Evolutionary conservation across 305 asterid genomes (phyloP), one percentile per base, ranked within the genome.

Genomic region (Solanum aculeatissimum): DNA sequence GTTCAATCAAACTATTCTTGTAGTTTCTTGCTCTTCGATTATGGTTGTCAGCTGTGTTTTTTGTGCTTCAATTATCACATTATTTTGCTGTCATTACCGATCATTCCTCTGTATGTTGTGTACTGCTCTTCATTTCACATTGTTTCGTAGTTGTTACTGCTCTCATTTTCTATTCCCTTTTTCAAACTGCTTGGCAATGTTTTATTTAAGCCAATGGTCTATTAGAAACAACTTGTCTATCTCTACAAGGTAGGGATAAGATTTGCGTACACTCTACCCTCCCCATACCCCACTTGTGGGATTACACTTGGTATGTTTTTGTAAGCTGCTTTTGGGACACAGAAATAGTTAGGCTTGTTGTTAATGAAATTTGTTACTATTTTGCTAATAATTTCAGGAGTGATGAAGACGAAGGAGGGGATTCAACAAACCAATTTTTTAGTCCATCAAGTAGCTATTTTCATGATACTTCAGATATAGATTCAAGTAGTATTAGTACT

Each of bases 371-470:
- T 72, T 85, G 45, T 27, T 70, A 78, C 82, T 63, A 51, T 35
- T 70, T 13, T 83, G 32, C 42, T 62, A 81, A 79, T 83, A 81
- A 85, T 86, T 87, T 86, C 68, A 97, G 99, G 96, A 91, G 92
- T 38, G 93, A 92, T 79, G 97, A 94, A 86, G 97, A 93, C 74
- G 98, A 92, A 45, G 96, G 91, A 25, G 97, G 94, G 84, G 93
- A 91, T 86, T 89, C 90, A 25, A 81, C 87, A 35, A 92, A 88
- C 85, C 90, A 90, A 89, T 85, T 89, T 85, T 91, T 89, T 88
- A 83, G 91, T 78, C 80, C 92, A 63, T 87, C 95, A 58, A 88
- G 90, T 51, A 95, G 93, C 80, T 92, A 87, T 88, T 89, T 85
- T 79, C 96, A 75, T 63, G 95, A 95, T 85, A 89, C 88, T 83